These are phyloP conservation scores for Leptographium galeiforme DNA, from an alignment of 2,329 filamentous ascomycete genomes.

Conservation along the genomic window DNA sequence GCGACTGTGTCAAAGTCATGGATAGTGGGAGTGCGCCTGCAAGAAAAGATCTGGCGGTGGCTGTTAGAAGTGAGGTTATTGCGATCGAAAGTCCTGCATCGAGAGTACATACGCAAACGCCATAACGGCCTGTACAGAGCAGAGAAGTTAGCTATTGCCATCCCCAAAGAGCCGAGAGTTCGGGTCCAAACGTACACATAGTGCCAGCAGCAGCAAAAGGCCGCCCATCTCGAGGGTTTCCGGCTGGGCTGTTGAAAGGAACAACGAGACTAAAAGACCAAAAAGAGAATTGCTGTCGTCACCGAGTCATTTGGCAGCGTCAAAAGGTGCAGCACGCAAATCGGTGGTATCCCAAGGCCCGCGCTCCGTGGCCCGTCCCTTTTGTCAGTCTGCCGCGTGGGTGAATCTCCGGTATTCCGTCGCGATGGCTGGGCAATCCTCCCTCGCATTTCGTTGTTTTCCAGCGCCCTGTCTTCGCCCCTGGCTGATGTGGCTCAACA, in stretches of 20 bases:
- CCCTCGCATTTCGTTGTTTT: background rate
- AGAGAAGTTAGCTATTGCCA: conserved; percentile 10
- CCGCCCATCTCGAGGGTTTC: conserved; percentile 17
- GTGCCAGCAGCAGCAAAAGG: conserved; percentile 19
- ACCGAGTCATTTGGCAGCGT: background rate
- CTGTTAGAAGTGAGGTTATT: conserved; percentile 1
- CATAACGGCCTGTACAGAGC: conserved; percentile 35
- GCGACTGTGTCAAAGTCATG: conserved; percentile 73
- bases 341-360: background rate
- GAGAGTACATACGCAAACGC: conserved; percentile 37
- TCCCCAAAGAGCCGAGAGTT: background rate
- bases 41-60: conserved; percentile 67
- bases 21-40: conserved; percentile 84
- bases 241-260: background rate
- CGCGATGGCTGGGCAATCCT: background rate
- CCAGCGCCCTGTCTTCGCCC: background rate
- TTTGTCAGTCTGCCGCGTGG: background rate
- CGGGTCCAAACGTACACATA: conserved; percentile 16
- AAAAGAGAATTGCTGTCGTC: background rate
- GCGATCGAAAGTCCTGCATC: conserved; percentile 4
- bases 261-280: conserved; percentile 1
- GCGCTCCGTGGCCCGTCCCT: background rate
- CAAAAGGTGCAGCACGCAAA: background rate
- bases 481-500: conserved; percentile 3
- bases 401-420: background rate